Evolutionary conservation across 768 basidiomycete genomes (phyloP).

Genomic region (Sporobolomyces phaffii): DNA sequence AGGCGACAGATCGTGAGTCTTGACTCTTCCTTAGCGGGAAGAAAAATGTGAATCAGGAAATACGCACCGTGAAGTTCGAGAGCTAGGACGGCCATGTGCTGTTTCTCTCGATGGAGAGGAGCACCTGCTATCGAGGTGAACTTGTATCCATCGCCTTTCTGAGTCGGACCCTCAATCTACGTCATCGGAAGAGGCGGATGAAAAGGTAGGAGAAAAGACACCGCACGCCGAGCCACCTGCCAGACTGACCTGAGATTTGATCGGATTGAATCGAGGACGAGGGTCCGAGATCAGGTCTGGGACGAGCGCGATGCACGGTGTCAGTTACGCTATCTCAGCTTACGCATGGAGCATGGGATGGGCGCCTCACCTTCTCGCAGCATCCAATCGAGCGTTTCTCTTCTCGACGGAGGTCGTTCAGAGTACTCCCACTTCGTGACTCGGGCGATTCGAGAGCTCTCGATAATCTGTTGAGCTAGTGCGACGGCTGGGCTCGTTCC

Average conservation of each 20-base stretch:
- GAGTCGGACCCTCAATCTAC: conserved; percentile 70
- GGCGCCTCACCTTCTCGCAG: neutral
- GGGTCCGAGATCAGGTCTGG: neutral
- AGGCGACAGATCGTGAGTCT: neutral
- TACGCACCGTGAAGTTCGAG: conserved; percentile 88
- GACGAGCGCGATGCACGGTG: too few relatives aligned
- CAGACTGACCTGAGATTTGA: conserved; percentile 43
- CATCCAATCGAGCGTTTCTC: conserved; percentile 13
- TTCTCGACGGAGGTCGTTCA: conserved; percentile 17
- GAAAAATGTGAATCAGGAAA: too few relatives aligned
- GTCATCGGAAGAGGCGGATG: neutral
- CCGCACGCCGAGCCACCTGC: too few relatives aligned
- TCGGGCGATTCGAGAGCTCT: neutral
- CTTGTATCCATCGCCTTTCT: conserved; percentile 65
- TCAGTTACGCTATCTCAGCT: too few relatives aligned
- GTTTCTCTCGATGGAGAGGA: conserved; percentile 53
- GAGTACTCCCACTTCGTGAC: conserved; percentile 34
- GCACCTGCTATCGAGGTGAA: conserved; percentile 51
- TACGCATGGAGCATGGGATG: too few relatives aligned
- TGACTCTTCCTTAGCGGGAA: too few relatives aligned
- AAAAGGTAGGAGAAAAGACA: neutral
- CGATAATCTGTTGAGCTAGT: neutral
- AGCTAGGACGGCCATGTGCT: conserved; percentile 70
- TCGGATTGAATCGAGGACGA: conserved; percentile 19
- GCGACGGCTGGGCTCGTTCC: neutral